Conservation (phyloP, 352 stramenopile species). For the Phytophthora ohioensis region DNA sequence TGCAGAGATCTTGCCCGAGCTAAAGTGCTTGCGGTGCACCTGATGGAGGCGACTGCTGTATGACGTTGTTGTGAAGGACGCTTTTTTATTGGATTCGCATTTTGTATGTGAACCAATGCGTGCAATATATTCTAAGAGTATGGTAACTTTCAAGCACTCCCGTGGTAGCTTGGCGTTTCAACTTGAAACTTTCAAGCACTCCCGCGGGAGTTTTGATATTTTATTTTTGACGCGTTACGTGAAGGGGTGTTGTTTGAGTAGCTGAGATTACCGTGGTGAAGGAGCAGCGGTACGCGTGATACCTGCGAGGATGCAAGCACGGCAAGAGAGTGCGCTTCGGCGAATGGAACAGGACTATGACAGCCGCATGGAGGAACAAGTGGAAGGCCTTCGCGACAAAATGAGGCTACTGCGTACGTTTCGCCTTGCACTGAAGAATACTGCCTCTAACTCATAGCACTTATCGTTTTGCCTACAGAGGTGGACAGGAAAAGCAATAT, state of each 20-base stretch:
- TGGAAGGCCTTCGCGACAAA: conserved; percentile 85
- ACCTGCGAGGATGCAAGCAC: conserved; percentile 33
- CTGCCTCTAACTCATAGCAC: background rate
- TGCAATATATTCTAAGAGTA: conserved; percentile 33
- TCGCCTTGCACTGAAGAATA: background rate
- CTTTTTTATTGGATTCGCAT: conserved; percentile 14
- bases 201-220: conserved; percentile 28
- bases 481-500: conserved; percentile 90
- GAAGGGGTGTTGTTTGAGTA: conserved; percentile 23
- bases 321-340: conserved; percentile 77
- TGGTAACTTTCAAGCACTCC: conserved; percentile 6
- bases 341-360: conserved; percentile 87
- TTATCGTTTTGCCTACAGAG: conserved; percentile 52
- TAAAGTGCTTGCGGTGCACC: conserved; percentile 57
- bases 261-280: conserved; percentile 13
- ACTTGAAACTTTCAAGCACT: conserved; percentile 1
- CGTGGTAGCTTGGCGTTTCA: background rate
- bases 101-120: conserved; percentile 22
- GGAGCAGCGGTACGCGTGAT: background rate
- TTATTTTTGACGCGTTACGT: conserved; percentile 34
- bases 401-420: conserved; percentile 84
- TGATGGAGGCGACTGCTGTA: conserved; percentile 26
- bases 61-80: conserved; percentile 13
- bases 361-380: conserved; percentile 84
- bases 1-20: conserved; percentile 61